Base-by-base conservation (phyloP, 805 yeast genomes). In the Starmerella roubikii region DNA sequence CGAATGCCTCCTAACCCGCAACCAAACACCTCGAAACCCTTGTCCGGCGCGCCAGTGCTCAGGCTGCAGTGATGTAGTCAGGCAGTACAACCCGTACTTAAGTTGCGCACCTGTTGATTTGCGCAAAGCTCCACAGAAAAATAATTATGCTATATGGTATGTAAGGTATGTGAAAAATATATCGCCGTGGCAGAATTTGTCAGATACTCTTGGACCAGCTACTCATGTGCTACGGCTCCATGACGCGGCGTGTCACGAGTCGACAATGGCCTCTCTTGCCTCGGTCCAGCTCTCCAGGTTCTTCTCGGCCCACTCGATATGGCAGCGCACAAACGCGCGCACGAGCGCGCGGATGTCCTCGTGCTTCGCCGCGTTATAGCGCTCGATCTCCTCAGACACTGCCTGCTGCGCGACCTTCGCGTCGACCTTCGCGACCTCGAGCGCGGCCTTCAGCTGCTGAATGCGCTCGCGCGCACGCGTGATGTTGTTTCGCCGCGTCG, bases 221-320 rank as follows among this genome's bases (percentile, higher is more conserved):
- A n/a, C n/a, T n/a, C n/a, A n/a, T n/a, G n/a, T n/a, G n/a, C n/a
- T n/a, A n/a, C n/a, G n/a, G n/a, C n/a, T n/a, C n/a, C n/a, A n/a
- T n/a, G n/a, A n/a, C n/a, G n/a, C n/a, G n/a, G n/a, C n/a, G n/a
- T 11, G 15, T 29, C 32, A 45, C 4, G 49, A 45, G 25, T 39
- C 38, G 8, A 31, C 36, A 11, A 51, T 45, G 17, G 53, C 55
- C 37, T 46, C 50, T 28, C 66, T 59, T n/a, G 76, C 71, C 42
- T 73, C 80, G 42, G 71, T 73, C 82, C 83, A 77, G 27, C 70
- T 65, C 47, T 76, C 80, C 31, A 74, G 57, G 52, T 77, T 76
- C 59, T 74, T 73, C 50, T 65, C 66, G 4, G 81, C 79, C 84
- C 84, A 77, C 39, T 69, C 71, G 23, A 73, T 58, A 26, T 77